Conservation (phyloP, 1,284 basidiomycete genomes). For the Microstroma glucosiphilum region DNA sequence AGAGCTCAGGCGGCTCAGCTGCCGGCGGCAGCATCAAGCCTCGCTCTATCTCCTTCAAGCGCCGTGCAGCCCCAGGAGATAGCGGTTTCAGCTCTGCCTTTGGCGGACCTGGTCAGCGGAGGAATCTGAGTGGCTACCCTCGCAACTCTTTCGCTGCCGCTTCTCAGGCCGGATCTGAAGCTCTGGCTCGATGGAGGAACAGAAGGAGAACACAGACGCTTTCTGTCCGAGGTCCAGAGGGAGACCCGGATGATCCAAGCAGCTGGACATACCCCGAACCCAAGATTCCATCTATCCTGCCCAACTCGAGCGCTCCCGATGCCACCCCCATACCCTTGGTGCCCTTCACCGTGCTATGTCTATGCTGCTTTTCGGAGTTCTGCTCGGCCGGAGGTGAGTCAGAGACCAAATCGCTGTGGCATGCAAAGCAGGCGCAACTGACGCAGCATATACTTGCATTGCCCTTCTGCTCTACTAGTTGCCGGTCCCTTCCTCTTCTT, state of each 20-base stretch:
- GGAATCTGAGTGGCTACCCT: not conserved
- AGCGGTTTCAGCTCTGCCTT: no score
- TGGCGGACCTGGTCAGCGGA: no score
- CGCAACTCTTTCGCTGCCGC: not conserved
- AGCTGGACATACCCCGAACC: constrained; percentile 10
- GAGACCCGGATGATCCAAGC: constrained; percentile 6
- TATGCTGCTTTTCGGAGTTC: constrained; percentile 49
- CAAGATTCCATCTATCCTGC: constrained; percentile 21
- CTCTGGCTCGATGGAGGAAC: not conserved
- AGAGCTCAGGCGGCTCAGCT: no score
- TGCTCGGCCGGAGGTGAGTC: constrained; percentile 65
- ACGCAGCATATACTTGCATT: constrained; percentile 1
- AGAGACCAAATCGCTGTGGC: constrained; percentile 46
- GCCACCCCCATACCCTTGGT: constrained; percentile 42
- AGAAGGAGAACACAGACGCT: constrained; percentile 4
- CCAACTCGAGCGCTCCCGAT: constrained; percentile 19
- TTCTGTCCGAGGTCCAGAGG: not conserved
- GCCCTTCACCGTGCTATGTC: constrained; percentile 46
- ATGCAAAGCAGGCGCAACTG: not conserved
- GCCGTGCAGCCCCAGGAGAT: no score
- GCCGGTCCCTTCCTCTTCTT: constrained; percentile 50
- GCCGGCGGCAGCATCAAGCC: no score
- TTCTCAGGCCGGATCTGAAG: not conserved
- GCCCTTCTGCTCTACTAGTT: constrained; percentile 14
- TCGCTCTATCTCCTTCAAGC: no score